phyloP scores from a whole-genome alignment of 1,139 yeast genomes.

The Yamadazyma jaroonii region DNA sequence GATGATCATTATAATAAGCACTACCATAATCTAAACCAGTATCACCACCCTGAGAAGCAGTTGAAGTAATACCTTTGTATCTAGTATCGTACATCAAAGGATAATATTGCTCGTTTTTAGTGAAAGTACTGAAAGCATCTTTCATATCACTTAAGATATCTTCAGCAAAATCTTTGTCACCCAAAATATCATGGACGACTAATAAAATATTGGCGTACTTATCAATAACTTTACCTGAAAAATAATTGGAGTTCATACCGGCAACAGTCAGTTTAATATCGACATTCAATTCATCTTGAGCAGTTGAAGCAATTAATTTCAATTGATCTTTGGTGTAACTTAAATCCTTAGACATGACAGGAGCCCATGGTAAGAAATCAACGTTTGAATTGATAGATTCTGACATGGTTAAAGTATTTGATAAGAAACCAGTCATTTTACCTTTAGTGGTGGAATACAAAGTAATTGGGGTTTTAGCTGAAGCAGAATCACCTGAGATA shows the following conservation, averaged over 20 bases:
- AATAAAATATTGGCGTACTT: constrained; percentile 71
- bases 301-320: constrained; percentile 49
- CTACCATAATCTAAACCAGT: constrained; percentile 50
- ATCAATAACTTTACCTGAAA: constrained; percentile 69
- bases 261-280: constrained; percentile 52
- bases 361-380: constrained; percentile 62
- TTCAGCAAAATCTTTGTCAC: constrained; percentile 49
- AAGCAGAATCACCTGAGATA: constrained; percentile 34
- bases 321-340: constrained; percentile 52
- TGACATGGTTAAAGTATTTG: constrained; percentile 46
- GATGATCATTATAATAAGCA: constrained; percentile 74
- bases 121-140: constrained; percentile 39
- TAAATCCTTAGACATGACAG: constrained; percentile 25
- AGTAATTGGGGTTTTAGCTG: constrained; percentile 45
- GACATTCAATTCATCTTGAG: constrained; percentile 55
- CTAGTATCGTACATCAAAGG: constrained; percentile 70
- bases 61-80: constrained; percentile 66
- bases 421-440: constrained; percentile 55
- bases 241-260: constrained; percentile 54
- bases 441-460: constrained; percentile 68
- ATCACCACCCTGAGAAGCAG: constrained; percentile 52
- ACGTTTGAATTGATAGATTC: constrained; percentile 51
- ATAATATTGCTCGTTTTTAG: constrained; percentile 48
- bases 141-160: constrained; percentile 50
- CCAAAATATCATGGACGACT: constrained; percentile 58